Conservation (phyloP, 495 filamentous ascomycete genomes). For the Penicillium pulvis region DNA sequence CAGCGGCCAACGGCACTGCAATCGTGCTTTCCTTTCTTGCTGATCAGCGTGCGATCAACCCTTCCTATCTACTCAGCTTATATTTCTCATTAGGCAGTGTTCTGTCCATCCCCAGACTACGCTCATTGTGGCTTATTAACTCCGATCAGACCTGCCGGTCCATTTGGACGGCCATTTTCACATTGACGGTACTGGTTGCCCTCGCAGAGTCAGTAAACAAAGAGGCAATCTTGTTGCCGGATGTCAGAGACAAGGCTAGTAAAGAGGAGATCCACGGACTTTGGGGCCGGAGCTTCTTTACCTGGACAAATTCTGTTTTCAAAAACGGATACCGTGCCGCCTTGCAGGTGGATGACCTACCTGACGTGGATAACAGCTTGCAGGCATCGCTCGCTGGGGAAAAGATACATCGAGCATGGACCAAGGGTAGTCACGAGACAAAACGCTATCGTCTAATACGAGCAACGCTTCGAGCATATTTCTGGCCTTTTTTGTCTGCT, state of each 20-base stretch:
- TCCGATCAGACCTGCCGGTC: background rate
- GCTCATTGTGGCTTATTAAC: conserved; percentile 4
- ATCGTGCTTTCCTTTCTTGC: background rate
- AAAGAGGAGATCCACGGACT: background rate
- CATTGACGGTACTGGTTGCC: background rate
- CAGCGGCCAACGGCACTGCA: background rate
- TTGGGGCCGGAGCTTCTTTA: conserved; percentile 4
- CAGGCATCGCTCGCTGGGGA: background rate
- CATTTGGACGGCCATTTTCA: background rate
- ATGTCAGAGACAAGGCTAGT: background rate
- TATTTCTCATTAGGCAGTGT: background rate
- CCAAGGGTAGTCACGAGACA: background rate
- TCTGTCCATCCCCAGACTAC: conserved; percentile 1
- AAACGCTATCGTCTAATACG: background rate
- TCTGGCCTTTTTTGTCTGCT: background rate
- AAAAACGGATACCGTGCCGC: background rate
- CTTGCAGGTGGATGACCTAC: background rate
- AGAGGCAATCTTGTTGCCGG: background rate
- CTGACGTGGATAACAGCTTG: background rate
- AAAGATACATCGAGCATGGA: background rate
- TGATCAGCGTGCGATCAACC: background rate
- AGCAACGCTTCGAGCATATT: conserved; percentile 1
- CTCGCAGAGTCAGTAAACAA: background rate
- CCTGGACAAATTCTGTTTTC: background rate
- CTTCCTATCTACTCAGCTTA: background rate